A percentile compares a stretch with the other conserved stretches of the same genome.
Evolutionary conservation across 305 asterid genomes (phyloP).

Genomic region (Fraxinus dipetala): DNA sequence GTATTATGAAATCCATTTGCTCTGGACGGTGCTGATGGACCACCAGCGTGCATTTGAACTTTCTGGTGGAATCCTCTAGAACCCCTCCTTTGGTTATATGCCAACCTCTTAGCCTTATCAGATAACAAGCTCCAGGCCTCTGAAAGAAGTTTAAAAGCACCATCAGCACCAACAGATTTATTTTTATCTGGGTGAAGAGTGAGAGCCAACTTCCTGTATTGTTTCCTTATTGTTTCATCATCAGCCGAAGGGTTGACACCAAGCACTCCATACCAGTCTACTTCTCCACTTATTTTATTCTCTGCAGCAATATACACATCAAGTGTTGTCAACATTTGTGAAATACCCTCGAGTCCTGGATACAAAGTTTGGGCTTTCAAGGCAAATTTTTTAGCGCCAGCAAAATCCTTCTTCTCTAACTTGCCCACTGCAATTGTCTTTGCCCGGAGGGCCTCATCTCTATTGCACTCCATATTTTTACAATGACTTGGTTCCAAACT

Average conservation of each 20-base stretch:
- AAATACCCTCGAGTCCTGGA: conserved; percentile 64
- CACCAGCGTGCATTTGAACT: conserved; percentile 43
- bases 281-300: conserved; percentile 65
- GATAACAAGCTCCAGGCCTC: conserved; percentile 81
- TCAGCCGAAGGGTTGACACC: conserved; percentile 65
- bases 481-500: conserved; percentile 21
- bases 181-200: conserved; percentile 82
- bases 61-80: conserved; percentile 46
- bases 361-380: conserved; percentile 65
- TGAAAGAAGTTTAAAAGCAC: conserved; percentile 69
- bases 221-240: conserved; percentile 62
- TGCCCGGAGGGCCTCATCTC: conserved; percentile 78
- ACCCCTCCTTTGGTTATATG: conserved; percentile 64
- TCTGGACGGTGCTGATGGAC: conserved; percentile 49
- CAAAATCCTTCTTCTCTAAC: conserved; percentile 54
- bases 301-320: conserved; percentile 69
- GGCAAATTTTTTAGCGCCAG: conserved; percentile 66
- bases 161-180: conserved; percentile 64
- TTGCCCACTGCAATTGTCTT: conserved; percentile 61
- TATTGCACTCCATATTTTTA: conserved; percentile 74
- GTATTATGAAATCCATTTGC: conserved; percentile 51
- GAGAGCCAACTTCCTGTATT: conserved; percentile 73
- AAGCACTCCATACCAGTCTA: conserved; percentile 84
- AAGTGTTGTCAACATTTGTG: conserved; percentile 62
- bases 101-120: conserved; percentile 61